Evolutionary conservation across 192 early-diverging fungal genomes (phyloP).

Genomic region (Pilobolus umbonatus): DNA sequence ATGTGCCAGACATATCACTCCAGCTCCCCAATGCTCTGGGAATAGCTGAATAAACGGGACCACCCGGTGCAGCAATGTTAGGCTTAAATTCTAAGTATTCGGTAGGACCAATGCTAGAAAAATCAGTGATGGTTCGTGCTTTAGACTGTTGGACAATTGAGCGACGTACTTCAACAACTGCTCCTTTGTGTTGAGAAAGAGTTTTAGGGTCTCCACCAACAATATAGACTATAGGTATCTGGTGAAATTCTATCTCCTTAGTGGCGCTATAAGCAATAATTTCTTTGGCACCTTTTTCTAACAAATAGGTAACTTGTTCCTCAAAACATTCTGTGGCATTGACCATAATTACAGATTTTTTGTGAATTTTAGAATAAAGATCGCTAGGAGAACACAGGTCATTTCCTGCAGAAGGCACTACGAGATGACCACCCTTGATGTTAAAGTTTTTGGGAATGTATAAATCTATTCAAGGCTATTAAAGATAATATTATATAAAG

Average conservation of each 20-base stretch:
- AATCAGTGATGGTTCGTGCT: slow-evolving; percentile 61
- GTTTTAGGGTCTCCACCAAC: no score
- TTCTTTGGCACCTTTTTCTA: no score
- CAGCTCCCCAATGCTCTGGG: slow-evolving; percentile 42
- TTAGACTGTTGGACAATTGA: slow-evolving; percentile 36
- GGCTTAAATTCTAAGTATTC: slow-evolving; percentile 72
- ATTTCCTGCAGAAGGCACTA: no score
- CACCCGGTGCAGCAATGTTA: slow-evolving; percentile 44
- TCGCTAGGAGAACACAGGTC: no score
- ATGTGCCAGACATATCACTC: slow-evolving; percentile 38
- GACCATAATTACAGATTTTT: no score
- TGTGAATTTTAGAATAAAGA: no score
- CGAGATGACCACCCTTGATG: no score
- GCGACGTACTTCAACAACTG: slow-evolving; percentile 42
- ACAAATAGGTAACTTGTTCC: no score
- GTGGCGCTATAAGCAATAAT: slow-evolving; percentile 12
- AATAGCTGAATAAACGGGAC: slow-evolving; percentile 45
- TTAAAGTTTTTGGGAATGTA: slow-evolving; percentile 27
- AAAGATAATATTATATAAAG: background rate
- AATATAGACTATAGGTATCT: no score
- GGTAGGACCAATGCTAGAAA: slow-evolving; percentile 67
- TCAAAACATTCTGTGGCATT: no score
- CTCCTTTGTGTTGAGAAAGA: no score
- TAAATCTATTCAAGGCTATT: slow-evolving; percentile 6
- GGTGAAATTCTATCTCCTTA: no score